Evolutionary conservation across 768 basidiomycete genomes (phyloP).

Genomic region (Boletus edulis): DNA sequence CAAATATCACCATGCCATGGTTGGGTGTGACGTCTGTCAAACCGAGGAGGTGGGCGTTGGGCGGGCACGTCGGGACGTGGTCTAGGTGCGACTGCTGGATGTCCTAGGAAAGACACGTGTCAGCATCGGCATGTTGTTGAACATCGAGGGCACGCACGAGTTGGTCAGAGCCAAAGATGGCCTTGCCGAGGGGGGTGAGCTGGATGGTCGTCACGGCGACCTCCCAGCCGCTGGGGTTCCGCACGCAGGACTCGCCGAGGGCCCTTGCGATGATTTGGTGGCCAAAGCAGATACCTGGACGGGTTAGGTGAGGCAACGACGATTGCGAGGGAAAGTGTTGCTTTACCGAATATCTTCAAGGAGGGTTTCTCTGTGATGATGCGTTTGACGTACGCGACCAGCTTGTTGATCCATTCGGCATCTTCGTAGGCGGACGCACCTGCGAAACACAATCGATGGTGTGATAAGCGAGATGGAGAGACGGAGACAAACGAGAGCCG

Average conservation of each 20-base stretch:
- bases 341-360: conserved; percentile 69
- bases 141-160: conserved; percentile 30
- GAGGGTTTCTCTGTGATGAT: conserved; percentile 50
- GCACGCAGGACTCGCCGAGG: conserved; percentile 66
- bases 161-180: conserved; percentile 57
- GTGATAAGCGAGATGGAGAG: background rate
- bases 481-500: conserved; percentile 65
- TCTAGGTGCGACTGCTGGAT: conserved; percentile 89
- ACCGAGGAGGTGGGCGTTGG: conserved; percentile 58
- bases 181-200: conserved; percentile 66
- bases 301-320: background rate
- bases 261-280: conserved; percentile 83
- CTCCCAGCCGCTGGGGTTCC: conserved; percentile 76
- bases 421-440: conserved; percentile 76
- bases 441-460: conserved; percentile 24
- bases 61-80: conserved; percentile 66
- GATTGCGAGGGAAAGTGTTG: too few relatives aligned
- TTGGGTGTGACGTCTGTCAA: conserved; percentile 54
- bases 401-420: conserved; percentile 70
- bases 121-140: background rate
- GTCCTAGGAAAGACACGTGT: conserved; percentile 40
- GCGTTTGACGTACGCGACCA: conserved; percentile 56
- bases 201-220: conserved; percentile 66
- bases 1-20: conserved; percentile 71
- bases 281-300: conserved; percentile 87